Percentiles rank a stretch among this genome's conserved stretches.
Evolutionary conservation across 768 basidiomycete species (phyloP).

Genomic region (Boletus edulis): DNA sequence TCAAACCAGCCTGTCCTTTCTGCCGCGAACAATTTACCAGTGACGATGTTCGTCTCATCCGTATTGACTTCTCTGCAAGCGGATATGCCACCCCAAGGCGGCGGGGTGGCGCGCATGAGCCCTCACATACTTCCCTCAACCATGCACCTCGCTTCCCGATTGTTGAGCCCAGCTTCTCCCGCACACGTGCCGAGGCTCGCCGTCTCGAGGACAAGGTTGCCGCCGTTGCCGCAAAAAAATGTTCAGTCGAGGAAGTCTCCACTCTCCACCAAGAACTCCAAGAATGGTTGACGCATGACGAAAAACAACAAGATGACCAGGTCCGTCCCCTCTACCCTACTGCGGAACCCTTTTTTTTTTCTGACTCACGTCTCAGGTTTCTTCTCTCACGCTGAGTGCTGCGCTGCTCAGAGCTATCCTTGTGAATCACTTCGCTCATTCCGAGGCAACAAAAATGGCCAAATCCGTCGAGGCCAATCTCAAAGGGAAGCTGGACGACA

Average conservation of each 20-base stretch:
- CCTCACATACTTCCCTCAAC: conserved; percentile 37
- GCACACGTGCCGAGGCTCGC: conserved; percentile 54
- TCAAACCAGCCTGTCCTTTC: conserved; percentile 78
- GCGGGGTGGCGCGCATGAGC: conserved; percentile 48
- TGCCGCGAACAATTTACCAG: conserved; percentile 73
- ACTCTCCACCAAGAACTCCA: conserved; percentile 76
- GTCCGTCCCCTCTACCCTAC: conserved; percentile 41
- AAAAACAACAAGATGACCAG: conserved; percentile 55
- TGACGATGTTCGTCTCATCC: conserved; percentile 71
- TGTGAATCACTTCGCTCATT: conserved; percentile 78
- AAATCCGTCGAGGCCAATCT: conserved; percentile 60
- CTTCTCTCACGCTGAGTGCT: conserved; percentile 72
- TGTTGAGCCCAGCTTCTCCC: conserved; percentile 40
- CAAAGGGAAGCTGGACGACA: conserved; percentile 64
- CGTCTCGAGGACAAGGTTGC: conserved; percentile 77
- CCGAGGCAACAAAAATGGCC: conserved; percentile 68
- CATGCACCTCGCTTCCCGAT: conserved; percentile 47
- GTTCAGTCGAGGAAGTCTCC: conserved; percentile 82
- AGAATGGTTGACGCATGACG: conserved; percentile 66
- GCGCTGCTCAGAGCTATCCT: conserved; percentile 80
- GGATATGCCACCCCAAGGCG: conserved; percentile 69
- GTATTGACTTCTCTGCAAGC: conserved; percentile 69
- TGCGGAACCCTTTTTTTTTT: not conserved
- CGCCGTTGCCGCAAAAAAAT: conserved; percentile 78
- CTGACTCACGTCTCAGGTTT: conserved; percentile 40